Base-by-base conservation (phyloP, 2,329 filamentous ascomycete species). In the Pyricularia sp. region DNA sequence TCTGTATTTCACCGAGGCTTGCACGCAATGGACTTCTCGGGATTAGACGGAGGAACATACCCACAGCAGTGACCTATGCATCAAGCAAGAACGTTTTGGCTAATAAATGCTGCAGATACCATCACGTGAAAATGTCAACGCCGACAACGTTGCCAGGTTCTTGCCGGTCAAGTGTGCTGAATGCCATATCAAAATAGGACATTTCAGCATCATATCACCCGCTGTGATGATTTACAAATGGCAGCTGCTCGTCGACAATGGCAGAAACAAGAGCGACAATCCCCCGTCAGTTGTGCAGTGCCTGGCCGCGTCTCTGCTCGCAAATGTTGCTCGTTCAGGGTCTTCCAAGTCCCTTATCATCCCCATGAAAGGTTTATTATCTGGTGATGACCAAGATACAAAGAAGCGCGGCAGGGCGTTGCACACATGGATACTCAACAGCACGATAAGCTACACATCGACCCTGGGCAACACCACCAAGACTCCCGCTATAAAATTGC, bases 141-240 rank as follows among this genome's bases (percentile, higher is more conserved):
- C n/a, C 36, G 67, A 33, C 26, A 69, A 12, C 64, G 66, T 31
- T 64, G 36, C 28, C 64, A 72, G 55, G 75, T 78, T 66, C 55
- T 76, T 84, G 9, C 77, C 78, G 31, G 73, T 85, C 4, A 80
- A 77, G 68, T 88, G 86, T 75, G 74, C 75, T 12, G 73, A 75
- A 11, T 88, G 86, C 74, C 73, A 73, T 6, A 70, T 75, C 7
- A 81, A 83, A 64, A 72, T 87, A 11, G 86, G 86, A 14, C 77
- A 84, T 55, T 81, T 80, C 73, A 82, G 81, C 69, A 73, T 79
- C n/a, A 75, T 80, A 20, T 78, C 79, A 25, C 75, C 76, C 0
- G 84, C 85, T 1, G 77, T 84, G 55, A 82, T 81, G 0, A 73
- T 88, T 33, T 86, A 86, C 76, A 88, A 88, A 77, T 88, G 86